phyloP scores from a whole-genome alignment of 2,329 filamentous ascomycete species.

The Meredithiella fracta region DNA sequence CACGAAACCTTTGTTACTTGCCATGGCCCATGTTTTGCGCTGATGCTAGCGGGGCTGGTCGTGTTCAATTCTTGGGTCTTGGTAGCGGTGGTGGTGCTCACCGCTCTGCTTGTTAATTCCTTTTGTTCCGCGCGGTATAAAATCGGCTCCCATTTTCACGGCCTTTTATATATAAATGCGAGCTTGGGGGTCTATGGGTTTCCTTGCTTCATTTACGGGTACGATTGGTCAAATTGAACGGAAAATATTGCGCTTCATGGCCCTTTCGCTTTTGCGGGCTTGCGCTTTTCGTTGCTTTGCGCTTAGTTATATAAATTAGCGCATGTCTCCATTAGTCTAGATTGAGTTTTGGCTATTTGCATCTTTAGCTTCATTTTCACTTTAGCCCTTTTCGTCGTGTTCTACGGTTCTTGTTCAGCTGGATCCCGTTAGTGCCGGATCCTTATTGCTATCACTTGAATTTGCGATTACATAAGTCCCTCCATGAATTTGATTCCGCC shows the following conservation, averaged over 20 bases:
- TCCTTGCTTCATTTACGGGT: no score
- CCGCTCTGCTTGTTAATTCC: no score
- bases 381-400: not conserved
- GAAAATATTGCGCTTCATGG: no score
- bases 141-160: not conserved
- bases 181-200: no score
- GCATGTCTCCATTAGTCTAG: not conserved
- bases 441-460: not conserved
- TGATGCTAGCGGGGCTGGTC: not conserved
- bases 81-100: no score
- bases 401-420: not conserved
- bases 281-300: no score
- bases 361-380: not conserved
- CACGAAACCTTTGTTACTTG: not conserved
- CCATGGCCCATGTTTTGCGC: not conserved
- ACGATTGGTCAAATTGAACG: no score
- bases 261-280: no score
- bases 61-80: no score
- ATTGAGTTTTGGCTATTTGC: not conserved
- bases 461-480: not conserved
- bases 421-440: not conserved
- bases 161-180: not conserved
- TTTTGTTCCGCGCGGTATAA: no score
- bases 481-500: not conserved
- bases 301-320: no score